Percentiles rank a stretch among this genome's conserved stretches.
Conservation (phyloP, 2,329 filamentous ascomycete genomes). For the Tolypocladium tundrense region DNA sequence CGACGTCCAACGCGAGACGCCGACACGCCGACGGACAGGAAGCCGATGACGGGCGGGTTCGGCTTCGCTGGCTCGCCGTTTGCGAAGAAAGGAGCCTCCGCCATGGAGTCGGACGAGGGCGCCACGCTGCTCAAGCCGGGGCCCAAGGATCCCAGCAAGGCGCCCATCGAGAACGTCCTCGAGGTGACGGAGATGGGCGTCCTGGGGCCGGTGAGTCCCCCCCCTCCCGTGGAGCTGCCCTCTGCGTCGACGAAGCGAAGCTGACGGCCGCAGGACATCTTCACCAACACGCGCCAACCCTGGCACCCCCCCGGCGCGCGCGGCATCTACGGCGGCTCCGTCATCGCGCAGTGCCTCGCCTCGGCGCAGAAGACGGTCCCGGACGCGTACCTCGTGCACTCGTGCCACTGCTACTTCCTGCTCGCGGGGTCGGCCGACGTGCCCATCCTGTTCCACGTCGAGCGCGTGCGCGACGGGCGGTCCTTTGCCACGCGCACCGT, state of each 20-base stretch:
- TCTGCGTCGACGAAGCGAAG: neutral
- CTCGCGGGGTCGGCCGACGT: conserved; percentile 77
- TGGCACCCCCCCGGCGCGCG: conserved; percentile 90
- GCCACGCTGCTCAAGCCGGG: conserved; percentile 55
- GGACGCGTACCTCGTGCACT: conserved; percentile 72
- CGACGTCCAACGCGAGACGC: neutral
- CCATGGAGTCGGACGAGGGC: conserved; percentile 15
- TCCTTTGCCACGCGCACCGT: conserved; percentile 90
- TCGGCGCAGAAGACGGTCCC: conserved; percentile 85
- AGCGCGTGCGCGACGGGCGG: conserved; percentile 81
- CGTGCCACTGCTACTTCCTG: conserved; percentile 98
- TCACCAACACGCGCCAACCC: conserved; percentile 83
- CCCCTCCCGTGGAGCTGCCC: neutral
- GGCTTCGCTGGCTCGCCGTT: neutral
- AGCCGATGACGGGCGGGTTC: neutral
- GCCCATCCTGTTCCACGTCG: conserved; percentile 90
- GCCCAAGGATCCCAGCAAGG: conserved; percentile 59
- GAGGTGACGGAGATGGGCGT: conserved; percentile 73
- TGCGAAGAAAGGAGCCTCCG: neutral
- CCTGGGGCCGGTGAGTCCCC: conserved; percentile 55
- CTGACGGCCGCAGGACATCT: conserved; percentile 56
- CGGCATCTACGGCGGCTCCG: conserved; percentile 86
- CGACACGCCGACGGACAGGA: neutral
- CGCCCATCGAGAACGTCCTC: conserved; percentile 79
- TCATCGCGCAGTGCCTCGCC: conserved; percentile 83